Conservation (phyloP, 1,284 basidiomycete species). For the Fomitopsis betulina region DNA sequence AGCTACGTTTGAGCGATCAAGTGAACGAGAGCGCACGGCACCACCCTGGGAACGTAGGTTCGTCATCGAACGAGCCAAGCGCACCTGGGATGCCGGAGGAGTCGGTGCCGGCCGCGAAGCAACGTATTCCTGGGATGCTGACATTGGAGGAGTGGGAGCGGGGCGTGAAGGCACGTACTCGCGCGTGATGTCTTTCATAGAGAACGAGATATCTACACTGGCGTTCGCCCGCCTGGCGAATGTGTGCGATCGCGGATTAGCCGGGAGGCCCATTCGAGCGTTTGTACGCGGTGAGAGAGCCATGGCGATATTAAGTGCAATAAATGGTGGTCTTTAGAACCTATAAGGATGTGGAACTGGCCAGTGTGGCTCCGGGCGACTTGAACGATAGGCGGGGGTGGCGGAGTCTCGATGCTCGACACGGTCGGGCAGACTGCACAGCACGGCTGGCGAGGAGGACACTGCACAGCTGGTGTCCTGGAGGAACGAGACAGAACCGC, state of each 20-base stretch:
- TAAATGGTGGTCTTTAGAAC: not conserved
- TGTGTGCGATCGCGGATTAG: conserved; percentile 23
- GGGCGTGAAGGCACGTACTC: conserved; percentile 17
- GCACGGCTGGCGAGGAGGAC: conserved; percentile 13
- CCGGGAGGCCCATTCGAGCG: conserved; percentile 22
- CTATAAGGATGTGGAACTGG: not conserved
- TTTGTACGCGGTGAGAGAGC: conserved; percentile 21
- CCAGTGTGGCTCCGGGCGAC: not conserved
- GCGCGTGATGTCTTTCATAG: conserved; percentile 15
- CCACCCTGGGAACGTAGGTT: conserved; percentile 9
- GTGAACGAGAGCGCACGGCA: conserved; percentile 16
- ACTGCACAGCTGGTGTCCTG: conserved; percentile 18
- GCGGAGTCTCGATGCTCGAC: not conserved
- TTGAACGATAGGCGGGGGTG: not conserved
- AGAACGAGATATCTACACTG: not conserved
- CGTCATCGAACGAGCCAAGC: conserved; percentile 24
- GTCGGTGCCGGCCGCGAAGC: conserved; percentile 15
- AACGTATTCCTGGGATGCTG: conserved; percentile 10
- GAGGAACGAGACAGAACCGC: conserved; percentile 7
- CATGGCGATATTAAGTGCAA: conserved; percentile 11
- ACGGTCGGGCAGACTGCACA: conserved; percentile 4
- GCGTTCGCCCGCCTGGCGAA: conserved; percentile 5
- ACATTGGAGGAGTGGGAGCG: conserved; percentile 10
- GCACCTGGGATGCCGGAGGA: conserved; percentile 15
- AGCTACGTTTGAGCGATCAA: conserved; percentile 10